Base-by-base conservation (phyloP, 768 basidiomycete species). In the Lentinula sp. region DNA sequence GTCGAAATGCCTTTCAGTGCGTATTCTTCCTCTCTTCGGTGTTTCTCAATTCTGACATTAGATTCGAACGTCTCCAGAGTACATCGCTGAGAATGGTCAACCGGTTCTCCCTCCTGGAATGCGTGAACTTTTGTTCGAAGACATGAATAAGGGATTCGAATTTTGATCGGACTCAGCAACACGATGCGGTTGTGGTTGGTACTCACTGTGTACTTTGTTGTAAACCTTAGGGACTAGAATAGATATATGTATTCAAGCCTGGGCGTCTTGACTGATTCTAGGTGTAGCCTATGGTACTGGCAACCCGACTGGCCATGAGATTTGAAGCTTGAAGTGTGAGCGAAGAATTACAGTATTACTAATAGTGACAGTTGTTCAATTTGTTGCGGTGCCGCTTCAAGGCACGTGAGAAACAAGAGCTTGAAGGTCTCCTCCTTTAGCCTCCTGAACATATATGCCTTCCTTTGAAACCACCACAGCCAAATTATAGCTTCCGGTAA, bases 1-100 rank as follows among this genome's bases (percentile, higher is more conserved):
- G 93, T 98, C 5, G 94, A 98, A 75, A 99, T 99, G 97, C 97
- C 97, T 0, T 99, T 99, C 79, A 78, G 93, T 91, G 66, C 70
- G 90, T 82, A 20, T 37, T 28, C 42, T 39, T 23, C 10, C 41
- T 59, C 28, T 10, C 10, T 6, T 37, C 28, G 28, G 6, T 12
- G n/a, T 43, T 56, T 20, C 12, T 39, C 41, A 35, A 41, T 28
- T 42, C 36, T 45, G 6, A 45, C n/a, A 5, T 16, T 16, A n/a
- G 6, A 7, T 43, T n/a, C 5, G 42, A 1, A 43, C 6, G 42
- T 37, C 6, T 3, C 23, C 57, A 83, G 83, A 77, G 63, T 84
- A 85, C 67, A 82, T 84, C 52, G 73, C 72, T 0, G 69, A 77
- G 23, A 71, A 77, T 15, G 78, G 78, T 0, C 80, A 91, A 64